These are phyloP conservation scores for Solanum dulcamara DNA, from an alignment of 257 asterid species.

Conservation along the genomic window DNA sequence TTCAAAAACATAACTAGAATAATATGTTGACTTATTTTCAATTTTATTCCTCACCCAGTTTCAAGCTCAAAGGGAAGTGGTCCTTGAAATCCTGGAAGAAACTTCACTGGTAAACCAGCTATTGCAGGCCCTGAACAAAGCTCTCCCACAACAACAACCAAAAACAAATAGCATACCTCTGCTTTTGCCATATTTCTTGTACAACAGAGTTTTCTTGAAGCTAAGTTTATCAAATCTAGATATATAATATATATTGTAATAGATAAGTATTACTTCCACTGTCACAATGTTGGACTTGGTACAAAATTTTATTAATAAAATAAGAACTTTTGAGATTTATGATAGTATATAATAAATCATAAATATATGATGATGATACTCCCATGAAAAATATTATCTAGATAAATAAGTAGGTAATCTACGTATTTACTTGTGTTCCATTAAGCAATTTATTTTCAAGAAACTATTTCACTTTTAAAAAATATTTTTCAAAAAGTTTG, in stretches of 20 bases:
- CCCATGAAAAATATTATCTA: no score
- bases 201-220: not conserved
- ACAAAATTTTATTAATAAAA: no score
- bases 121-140: not conserved
- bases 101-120: slow-evolving; percentile 2
- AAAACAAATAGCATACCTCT: not conserved
- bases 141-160: not conserved
- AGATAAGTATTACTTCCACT: no score
- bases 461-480: no score
- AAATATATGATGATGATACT: no score
- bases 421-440: not conserved
- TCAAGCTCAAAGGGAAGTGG: slow-evolving; percentile 25
- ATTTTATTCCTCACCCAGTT: slow-evolving; percentile 15
- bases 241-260: no score
- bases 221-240: not conserved
- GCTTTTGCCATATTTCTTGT: not conserved
- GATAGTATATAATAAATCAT: no score
- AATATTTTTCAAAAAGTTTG: no score
- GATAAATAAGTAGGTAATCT: not conserved
- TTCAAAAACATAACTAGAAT: not conserved
- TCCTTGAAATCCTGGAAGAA: slow-evolving; percentile 22
- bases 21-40: not conserved
- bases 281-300: no score
- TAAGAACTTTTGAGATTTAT: no score
- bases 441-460: no score